Evolutionary conservation across 345 rosid species (phyloP).

Genomic region (Camelina sativa): DNA sequence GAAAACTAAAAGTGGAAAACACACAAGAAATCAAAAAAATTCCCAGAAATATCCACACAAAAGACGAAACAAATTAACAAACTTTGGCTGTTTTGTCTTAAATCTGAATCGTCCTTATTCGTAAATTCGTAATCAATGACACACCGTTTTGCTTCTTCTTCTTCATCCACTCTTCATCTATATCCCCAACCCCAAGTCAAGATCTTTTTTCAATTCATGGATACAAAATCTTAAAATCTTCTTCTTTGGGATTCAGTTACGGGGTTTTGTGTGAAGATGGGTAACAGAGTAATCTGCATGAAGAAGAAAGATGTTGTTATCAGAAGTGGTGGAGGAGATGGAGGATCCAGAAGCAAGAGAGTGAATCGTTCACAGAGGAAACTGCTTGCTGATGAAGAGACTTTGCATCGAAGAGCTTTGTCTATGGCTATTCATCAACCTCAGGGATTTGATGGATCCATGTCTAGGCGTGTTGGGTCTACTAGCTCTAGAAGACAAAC

Average conservation of each 20-base stretch:
- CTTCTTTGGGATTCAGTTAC: background rate
- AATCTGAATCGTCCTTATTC: constrained; percentile 33
- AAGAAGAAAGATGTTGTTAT: constrained; percentile 57
- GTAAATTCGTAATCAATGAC: constrained; percentile 19
- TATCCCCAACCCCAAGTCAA: background rate
- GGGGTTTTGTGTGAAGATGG: constrained; percentile 55
- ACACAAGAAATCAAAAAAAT: background rate
- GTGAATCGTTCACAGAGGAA: constrained; percentile 84
- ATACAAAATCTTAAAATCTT: background rate
- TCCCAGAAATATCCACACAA: constrained; percentile 26
- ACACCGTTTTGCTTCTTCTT: constrained; percentile 8
- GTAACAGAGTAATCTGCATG: constrained; percentile 74
- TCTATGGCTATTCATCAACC: constrained; percentile 94
- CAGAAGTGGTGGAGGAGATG: constrained; percentile 47
- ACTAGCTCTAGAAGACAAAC: constrained; percentile 67
- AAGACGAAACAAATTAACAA: constrained; percentile 6
- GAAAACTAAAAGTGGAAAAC: no score
- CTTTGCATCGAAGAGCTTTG: constrained; percentile 80
- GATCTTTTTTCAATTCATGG: background rate
- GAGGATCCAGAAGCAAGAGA: constrained; percentile 84
- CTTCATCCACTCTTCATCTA: constrained; percentile 19
- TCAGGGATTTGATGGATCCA: constrained; percentile 93
- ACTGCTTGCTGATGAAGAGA: constrained; percentile 76
- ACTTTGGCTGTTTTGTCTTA: constrained; percentile 39
- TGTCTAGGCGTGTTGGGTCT: constrained; percentile 83